Conservation (phyloP, 345 rosid genomes). For the Limnanthes douglasii region DNA sequence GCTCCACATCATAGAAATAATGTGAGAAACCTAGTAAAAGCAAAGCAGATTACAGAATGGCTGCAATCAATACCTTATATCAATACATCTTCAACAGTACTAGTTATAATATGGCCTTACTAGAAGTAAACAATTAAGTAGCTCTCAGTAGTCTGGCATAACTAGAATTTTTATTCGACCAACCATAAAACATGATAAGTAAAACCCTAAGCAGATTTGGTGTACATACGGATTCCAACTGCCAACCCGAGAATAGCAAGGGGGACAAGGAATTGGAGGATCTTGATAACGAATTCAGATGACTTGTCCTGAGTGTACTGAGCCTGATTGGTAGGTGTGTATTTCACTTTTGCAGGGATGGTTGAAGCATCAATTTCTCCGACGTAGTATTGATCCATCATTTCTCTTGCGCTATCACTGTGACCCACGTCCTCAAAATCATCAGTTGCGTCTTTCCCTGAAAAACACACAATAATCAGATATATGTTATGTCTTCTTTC, state of each 20-base stretch:
- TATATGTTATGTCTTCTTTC: neutral
- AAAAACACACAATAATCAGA: neutral
- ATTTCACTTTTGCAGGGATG: conserved; percentile 32
- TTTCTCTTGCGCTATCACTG: conserved; percentile 39
- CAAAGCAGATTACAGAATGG: too few relatives aligned
- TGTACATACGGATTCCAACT: conserved; percentile 46
- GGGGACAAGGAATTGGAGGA: conserved; percentile 70
- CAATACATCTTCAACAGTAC: too few relatives aligned
- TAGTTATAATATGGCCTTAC: too few relatives aligned
- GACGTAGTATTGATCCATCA: conserved; percentile 44
- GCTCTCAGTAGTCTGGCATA: neutral
- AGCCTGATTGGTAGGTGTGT: conserved; percentile 61
- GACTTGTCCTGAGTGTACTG: conserved; percentile 75
- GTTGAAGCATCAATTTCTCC: conserved; percentile 54
- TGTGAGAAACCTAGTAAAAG: too few relatives aligned
- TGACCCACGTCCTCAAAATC: conserved; percentile 67
- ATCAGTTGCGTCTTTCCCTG: conserved; percentile 74
- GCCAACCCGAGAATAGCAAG: conserved; percentile 73
- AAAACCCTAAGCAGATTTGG: conserved; percentile 29
- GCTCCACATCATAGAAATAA: too few relatives aligned
- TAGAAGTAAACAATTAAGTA: neutral
- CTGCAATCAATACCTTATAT: too few relatives aligned
- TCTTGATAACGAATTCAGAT: conserved; percentile 58
- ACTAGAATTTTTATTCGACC: neutral
- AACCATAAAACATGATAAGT: neutral